These are phyloP conservation scores for Fusarium luffae DNA, from an alignment of 2,329 filamentous ascomycete species.

Conservation along the genomic window DNA sequence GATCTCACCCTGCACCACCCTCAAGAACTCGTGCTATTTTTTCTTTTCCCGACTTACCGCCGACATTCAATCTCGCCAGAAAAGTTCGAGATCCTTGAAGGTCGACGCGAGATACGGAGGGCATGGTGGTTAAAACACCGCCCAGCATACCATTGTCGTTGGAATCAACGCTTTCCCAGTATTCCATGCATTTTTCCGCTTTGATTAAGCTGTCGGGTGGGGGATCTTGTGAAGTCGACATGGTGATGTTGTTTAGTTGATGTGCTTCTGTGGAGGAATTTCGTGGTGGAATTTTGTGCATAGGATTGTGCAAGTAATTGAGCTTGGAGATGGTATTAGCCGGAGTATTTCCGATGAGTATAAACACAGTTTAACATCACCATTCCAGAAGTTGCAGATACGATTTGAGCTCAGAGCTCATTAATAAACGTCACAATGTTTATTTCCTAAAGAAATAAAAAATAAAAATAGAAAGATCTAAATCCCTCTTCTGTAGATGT, in stretches of 20 bases:
- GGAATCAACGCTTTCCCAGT: conserved; percentile 60
- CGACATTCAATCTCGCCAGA: conserved; percentile 70
- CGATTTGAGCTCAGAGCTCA: no score
- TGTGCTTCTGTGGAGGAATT: neutral
- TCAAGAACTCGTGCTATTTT: conserved; percentile 49
- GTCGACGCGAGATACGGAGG: conserved; percentile 69
- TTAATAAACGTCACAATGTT: no score
- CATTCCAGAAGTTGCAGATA: no score
- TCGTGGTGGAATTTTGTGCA: no score
- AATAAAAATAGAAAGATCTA: no score
- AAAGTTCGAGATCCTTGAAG: conserved; percentile 77
- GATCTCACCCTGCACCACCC: conserved; percentile 54
- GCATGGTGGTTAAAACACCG: conserved; percentile 82
- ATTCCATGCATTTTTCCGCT: conserved; percentile 53
- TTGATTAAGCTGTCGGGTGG: conserved; percentile 51
- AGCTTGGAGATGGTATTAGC: no score
- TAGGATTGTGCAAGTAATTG: no score
- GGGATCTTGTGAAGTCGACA: neutral
- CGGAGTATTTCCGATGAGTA: no score
- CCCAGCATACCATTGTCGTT: conserved; percentile 81
- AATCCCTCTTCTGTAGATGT: no score
- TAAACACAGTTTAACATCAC: no score
- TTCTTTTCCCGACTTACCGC: conserved; percentile 49
- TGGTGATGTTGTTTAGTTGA: neutral
- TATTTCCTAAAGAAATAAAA: no score